phyloP scores from a whole-genome alignment of 371 early-diverging fungal species.

The Syncephalastrum sp. region DNA sequence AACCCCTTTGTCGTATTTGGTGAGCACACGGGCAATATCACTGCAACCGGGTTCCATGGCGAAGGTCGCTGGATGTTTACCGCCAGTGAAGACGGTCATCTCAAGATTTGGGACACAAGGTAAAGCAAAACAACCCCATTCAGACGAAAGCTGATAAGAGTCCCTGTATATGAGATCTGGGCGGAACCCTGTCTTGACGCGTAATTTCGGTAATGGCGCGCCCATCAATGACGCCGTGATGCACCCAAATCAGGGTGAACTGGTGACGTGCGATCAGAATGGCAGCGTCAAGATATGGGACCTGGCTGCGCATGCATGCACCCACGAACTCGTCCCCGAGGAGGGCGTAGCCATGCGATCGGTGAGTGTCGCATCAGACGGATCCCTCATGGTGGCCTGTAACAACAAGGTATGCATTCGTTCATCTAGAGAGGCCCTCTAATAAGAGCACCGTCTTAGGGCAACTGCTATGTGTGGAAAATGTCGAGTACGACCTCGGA shows the following conservation, averaged over 20 bases:
- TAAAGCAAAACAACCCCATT: conserved; percentile 10
- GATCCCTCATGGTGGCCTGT: conserved; percentile 85
- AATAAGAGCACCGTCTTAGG: conserved; percentile 33
- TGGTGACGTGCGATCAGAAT: conserved; percentile 93
- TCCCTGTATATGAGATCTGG: conserved; percentile 14
- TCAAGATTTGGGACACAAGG: conserved; percentile 91
- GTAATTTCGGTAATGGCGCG: conserved; percentile 85
- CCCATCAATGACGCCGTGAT: conserved; percentile 94
- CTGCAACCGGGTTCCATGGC: conserved; percentile 89
- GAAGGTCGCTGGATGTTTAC: conserved; percentile 94
- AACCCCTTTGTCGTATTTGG: conserved; percentile 81
- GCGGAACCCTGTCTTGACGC: conserved; percentile 70
- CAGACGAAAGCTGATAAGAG: not conserved
- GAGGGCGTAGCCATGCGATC: conserved; percentile 88
- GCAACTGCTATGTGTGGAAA: conserved; percentile 86
- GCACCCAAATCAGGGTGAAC: conserved; percentile 93
- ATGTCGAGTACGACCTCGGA: conserved; percentile 58
- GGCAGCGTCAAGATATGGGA: conserved; percentile 94
- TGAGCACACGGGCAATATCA: conserved; percentile 90
- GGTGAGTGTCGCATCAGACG: conserved; percentile 90
- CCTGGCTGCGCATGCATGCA: conserved; percentile 85
- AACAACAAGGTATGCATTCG: conserved; percentile 73
- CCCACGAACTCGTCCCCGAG: conserved; percentile 86
- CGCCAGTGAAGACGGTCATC: conserved; percentile 89
- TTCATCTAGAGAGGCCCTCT: not conserved